Conservation (phyloP, 2,329 filamentous ascomycete genomes). For the Sporothrix sp. region DNA sequence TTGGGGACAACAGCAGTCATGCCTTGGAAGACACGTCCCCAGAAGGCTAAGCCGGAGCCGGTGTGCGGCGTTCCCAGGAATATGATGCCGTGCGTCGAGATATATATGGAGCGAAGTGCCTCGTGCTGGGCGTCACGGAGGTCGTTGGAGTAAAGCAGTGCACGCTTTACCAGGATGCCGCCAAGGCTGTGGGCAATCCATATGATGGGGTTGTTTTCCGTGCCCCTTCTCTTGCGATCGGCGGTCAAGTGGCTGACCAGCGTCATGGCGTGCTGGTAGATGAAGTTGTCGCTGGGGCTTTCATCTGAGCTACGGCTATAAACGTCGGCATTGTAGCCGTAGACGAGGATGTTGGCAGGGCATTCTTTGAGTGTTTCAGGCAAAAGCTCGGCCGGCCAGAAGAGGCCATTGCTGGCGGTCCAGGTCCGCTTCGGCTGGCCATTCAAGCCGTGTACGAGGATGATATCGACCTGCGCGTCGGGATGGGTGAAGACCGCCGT, state of each 20-base stretch:
- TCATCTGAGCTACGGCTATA: slow-evolving; percentile 35
- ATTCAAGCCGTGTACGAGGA: slow-evolving; percentile 63
- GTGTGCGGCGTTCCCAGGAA: slow-evolving; percentile 71
- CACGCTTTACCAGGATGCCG: slow-evolving; percentile 61
- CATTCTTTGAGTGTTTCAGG: slow-evolving; percentile 47
- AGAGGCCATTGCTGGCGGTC: slow-evolving; percentile 45
- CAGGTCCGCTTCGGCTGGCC: slow-evolving; percentile 57
- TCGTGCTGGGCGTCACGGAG: slow-evolving; percentile 50
- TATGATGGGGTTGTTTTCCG: slow-evolving; percentile 56
- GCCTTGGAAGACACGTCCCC: slow-evolving; percentile 57
- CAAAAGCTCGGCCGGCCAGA: slow-evolving; percentile 61
- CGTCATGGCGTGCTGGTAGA: slow-evolving; percentile 62
- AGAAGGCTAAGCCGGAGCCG: slow-evolving; percentile 58
- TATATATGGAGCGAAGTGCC: slow-evolving; percentile 56
- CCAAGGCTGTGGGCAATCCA: slow-evolving; percentile 69
- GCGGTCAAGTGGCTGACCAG: slow-evolving; percentile 53
- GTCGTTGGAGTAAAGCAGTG: slow-evolving; percentile 57
- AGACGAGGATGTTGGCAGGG: slow-evolving; percentile 57
- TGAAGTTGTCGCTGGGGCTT: slow-evolving; percentile 54
- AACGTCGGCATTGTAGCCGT: slow-evolving; percentile 65
- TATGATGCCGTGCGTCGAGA: slow-evolving; percentile 66
- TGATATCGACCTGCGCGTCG: slow-evolving; percentile 51
- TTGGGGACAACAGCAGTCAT: slow-evolving; percentile 58
- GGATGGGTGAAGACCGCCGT: slow-evolving; percentile 51
- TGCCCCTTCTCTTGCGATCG: slow-evolving; percentile 50